Conservation (phyloP, 2,329 filamentous ascomycete genomes). For the Cladosporium sp. region DNA sequence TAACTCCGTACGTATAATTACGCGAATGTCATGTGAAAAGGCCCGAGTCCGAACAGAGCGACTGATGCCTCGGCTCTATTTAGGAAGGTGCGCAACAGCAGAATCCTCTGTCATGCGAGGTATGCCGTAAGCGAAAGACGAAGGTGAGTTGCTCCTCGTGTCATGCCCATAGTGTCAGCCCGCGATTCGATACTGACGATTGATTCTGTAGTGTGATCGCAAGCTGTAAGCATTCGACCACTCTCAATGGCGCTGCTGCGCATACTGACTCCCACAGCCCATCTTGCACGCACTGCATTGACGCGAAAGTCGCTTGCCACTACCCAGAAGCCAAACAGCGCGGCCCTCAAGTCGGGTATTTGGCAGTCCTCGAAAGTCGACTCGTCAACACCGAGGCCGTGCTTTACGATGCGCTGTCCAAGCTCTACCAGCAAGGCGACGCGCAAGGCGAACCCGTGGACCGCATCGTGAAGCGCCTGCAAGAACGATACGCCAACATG, state of each 20-base stretch:
- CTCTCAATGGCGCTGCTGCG: neutral
- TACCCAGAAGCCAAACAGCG: conserved; percentile 21
- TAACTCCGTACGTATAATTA: conserved; percentile 5
- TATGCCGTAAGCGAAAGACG: conserved; percentile 29
- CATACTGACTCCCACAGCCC: conserved; percentile 14
- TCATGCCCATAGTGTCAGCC: neutral
- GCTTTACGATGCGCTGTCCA: conserved; percentile 18
- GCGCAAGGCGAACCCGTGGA: conserved; percentile 3
- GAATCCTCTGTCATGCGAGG: conserved; percentile 26
- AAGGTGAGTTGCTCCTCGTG: conserved; percentile 24
- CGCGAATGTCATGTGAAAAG: neutral
- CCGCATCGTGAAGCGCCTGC: conserved; percentile 9
- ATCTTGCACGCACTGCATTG: conserved; percentile 22
- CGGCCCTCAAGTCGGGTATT: conserved; percentile 21
- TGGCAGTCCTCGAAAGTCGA: conserved; percentile 18
- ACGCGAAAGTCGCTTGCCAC: conserved; percentile 20
- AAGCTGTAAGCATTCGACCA: conserved; percentile 16
- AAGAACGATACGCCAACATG: conserved; percentile 21
- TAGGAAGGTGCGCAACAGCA: conserved; percentile 20
- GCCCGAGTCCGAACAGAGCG: neutral
- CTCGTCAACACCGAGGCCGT: conserved; percentile 19
- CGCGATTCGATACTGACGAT: neutral
- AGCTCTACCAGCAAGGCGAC: conserved; percentile 16
- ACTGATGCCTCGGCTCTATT: conserved; percentile 15
- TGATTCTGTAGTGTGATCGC: conserved; percentile 15